Evolutionary conservation across 2,329 filamentous ascomycete genomes (phyloP), one percentile per base, ranked within the genome.

Genomic region (Exserohilum rostratum): DNA sequence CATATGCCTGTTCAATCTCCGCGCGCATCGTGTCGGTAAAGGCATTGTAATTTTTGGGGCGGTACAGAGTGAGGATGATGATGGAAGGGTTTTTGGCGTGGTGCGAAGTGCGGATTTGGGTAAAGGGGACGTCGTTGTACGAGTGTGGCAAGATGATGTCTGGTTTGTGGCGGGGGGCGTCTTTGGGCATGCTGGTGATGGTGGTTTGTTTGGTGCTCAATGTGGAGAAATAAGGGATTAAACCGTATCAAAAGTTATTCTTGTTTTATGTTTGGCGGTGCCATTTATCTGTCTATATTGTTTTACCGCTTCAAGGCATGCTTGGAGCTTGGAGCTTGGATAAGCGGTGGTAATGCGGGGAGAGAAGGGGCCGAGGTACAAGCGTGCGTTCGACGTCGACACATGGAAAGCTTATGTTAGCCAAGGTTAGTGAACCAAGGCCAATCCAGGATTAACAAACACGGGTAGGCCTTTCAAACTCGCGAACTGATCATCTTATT

Each of bases 11-110:
- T 54, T 85, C 81, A 27, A 91, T 78, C 64, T 88, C 87, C 13
- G 75, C 66, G 64, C 83, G 82, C 86, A 90, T 90, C 12, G 75
- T 78, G 17, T 80, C 77, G 3, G 86, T 90, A 74, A 90, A 90
- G 56, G 86, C 87, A 81, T 91, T 90, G 75, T 87, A 80, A 55
- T 85, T 85, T 10, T 77, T 72, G 0, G 88, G 88, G 15, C 89
- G 84, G 75, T 88, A 80, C 35, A 90, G 81, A 2, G 83, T 83
- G 30, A 90, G 72, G 58, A 90, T 71, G 45, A 90, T 80, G 46
- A 89, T 80, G 10, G 81, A 71, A 0, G 87, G 84, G 22, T 74
- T 68, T 5, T 66, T 56, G 3, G 71, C 72, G 47, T 79, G 72
- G 58, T 80, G 77, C 22, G 69, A 67, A 6, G 79, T 72, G 43